phyloP scores from a whole-genome alignment of 129 eudicot species.

The Oenanthe sinensis region DNA sequence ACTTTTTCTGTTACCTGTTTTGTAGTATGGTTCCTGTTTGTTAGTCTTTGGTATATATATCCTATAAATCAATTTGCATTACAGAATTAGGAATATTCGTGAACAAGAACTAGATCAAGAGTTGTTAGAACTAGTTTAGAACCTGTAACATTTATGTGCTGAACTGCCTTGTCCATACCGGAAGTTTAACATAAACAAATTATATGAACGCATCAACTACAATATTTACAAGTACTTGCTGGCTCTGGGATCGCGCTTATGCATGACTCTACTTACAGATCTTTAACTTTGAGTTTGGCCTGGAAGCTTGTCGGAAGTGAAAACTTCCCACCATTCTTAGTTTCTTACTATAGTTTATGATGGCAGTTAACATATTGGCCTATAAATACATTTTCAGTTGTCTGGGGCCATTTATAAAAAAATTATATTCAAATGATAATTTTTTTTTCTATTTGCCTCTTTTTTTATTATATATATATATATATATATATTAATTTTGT shows the following conservation, averaged over 20 bases:
- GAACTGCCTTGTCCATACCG: not conserved
- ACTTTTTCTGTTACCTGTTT: too few species aligned
- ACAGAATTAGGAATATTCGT: not conserved
- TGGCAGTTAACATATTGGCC: too few species aligned
- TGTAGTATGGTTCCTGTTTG: not conserved
- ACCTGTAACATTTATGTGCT: not conserved
- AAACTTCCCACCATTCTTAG: not conserved
- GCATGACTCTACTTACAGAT: not conserved
- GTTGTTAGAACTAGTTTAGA: not conserved
- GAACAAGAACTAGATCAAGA: not conserved
- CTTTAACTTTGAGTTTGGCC: not conserved
- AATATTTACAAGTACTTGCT: not conserved
- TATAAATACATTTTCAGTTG: too few species aligned
- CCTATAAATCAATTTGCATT: not conserved
- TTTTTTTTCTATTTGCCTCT: too few species aligned
- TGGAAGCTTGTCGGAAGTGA: not conserved
- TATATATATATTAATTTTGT: too few species aligned
- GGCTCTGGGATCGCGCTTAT: not conserved
- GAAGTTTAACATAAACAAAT: not conserved
- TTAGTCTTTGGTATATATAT: not conserved
- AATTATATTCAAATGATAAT: too few species aligned
- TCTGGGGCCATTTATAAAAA: too few species aligned
- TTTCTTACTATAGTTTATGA: too few species aligned
- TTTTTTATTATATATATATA: too few species aligned
- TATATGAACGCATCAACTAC: not conserved